phyloP scores from a whole-genome alignment of 768 basidiomycete species.

The Stropharia rugosoannulata region DNA sequence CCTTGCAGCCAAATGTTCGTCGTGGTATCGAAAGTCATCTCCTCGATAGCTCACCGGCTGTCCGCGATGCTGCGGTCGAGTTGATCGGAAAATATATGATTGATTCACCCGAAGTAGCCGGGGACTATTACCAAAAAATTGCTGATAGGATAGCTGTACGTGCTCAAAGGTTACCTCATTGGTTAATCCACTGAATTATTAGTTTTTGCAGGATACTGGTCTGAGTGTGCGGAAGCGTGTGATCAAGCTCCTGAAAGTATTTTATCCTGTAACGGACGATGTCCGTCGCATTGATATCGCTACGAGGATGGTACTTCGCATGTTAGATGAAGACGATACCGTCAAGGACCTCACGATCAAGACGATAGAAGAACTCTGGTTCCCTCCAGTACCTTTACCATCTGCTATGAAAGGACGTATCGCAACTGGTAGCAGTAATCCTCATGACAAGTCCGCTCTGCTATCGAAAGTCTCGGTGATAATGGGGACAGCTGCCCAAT shows the following conservation, averaged over 20 bases:
- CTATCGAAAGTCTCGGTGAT: conserved; percentile 75
- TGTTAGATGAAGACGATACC: conserved; percentile 91
- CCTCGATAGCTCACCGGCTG: conserved; percentile 88
- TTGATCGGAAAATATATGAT: conserved; percentile 97
- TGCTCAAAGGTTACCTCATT: conserved; percentile 4
- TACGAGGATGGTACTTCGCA: conserved; percentile 75
- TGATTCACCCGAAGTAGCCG: conserved; percentile 83
- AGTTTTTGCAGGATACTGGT: conserved; percentile 75
- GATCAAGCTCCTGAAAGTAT: conserved; percentile 87
- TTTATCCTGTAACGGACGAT: conserved; percentile 67
- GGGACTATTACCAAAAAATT: conserved; percentile 86
- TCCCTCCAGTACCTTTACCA: conserved; percentile 41
- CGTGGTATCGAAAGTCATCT: conserved; percentile 88
- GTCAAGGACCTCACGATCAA: conserved; percentile 93
- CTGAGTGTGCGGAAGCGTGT: conserved; percentile 93
- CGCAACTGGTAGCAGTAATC: conserved; percentile 22
- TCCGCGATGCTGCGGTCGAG: conserved; percentile 96
- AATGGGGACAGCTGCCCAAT: conserved; percentile 81
- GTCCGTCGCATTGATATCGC: conserved; percentile 75
- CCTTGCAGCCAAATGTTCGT: conserved; percentile 68
- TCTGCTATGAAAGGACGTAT: conserved; percentile 38
- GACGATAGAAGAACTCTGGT: conserved; percentile 91
- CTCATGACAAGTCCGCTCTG: conserved; percentile 53
- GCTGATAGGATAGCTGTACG: conserved; percentile 88
- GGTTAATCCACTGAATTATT: background rate